Evolutionary conservation across 2,329 filamentous ascomycete species (phyloP).

Genomic region (Colletotrichum sp.): DNA sequence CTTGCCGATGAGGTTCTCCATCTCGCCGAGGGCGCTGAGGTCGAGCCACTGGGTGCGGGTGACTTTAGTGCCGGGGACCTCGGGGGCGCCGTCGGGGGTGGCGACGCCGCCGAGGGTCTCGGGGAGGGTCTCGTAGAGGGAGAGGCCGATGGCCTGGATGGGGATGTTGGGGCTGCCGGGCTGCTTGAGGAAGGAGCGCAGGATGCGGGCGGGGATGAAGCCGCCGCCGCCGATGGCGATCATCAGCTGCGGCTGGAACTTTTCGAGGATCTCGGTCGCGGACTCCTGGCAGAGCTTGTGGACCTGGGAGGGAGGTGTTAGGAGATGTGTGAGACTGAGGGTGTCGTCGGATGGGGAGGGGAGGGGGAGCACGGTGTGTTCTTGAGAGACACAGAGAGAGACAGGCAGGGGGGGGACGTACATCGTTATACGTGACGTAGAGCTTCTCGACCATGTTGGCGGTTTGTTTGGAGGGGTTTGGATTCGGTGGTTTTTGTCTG

Average conservation of each 20-base stretch:
- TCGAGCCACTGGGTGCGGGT: slow-evolving; percentile 99
- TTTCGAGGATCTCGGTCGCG: slow-evolving; percentile 79
- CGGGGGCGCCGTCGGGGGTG: slow-evolving; percentile 56
- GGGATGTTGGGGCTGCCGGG: slow-evolving; percentile 91
- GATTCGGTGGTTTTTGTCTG: not conserved
- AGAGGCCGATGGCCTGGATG: slow-evolving; percentile 98
- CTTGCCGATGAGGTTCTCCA: slow-evolving; percentile 90
- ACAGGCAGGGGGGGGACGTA: slow-evolving; percentile 46
- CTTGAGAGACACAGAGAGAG: not conserved
- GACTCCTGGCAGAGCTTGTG: slow-evolving; percentile 96
- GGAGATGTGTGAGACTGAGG: not conserved
- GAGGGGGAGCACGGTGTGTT: not conserved
- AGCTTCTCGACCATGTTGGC: slow-evolving; percentile 80
- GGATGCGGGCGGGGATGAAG: slow-evolving; percentile 95
- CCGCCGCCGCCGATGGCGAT: slow-evolving; percentile 98
- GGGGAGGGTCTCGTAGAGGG: slow-evolving; percentile 87
- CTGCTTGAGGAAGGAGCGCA: slow-evolving; percentile 95
- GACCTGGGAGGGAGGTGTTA: slow-evolving; percentile 61
- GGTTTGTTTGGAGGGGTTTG: not conserved
- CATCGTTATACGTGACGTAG: slow-evolving; percentile 93
- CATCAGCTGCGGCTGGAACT: slow-evolving; percentile 93
- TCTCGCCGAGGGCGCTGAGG: slow-evolving; percentile 79
- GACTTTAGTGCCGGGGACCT: slow-evolving; percentile 89
- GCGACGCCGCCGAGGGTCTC: slow-evolving; percentile 55
- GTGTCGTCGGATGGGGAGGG: not conserved